Evolutionary conservation across 305 asterid genomes (phyloP).

Genomic region (Fraxinus baroniana): DNA sequence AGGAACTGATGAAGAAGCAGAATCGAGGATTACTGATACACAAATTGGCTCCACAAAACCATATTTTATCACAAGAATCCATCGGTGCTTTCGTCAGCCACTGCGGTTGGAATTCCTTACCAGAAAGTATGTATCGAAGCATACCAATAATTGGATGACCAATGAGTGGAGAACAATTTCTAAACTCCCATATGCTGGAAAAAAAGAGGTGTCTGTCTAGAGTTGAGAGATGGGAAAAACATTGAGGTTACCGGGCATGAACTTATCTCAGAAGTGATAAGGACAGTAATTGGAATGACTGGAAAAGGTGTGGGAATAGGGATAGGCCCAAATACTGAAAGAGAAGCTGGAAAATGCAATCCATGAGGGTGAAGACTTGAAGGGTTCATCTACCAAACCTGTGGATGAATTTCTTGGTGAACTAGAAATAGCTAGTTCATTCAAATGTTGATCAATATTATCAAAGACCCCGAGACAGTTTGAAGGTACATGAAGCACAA

Average conservation of each 20-base stretch:
- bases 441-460: background rate
- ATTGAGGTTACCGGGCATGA: background rate
- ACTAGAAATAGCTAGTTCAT: background rate
- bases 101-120: background rate
- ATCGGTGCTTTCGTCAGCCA: slow-evolving; percentile 3
- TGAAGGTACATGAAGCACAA: background rate
- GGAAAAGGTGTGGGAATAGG: background rate
- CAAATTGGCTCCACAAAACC: slow-evolving; percentile 4
- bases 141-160: background rate
- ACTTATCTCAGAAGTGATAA: background rate
- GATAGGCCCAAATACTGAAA: background rate
- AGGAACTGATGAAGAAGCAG: background rate
- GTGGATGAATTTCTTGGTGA: background rate
- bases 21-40: background rate
- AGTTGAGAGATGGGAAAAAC: background rate
- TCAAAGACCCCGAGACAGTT: background rate
- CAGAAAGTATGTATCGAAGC: background rate
- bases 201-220: background rate
- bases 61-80: background rate
- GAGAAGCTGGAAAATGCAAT: background rate
- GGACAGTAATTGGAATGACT: background rate
- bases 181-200: background rate
- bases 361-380: background rate
- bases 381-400: background rate
- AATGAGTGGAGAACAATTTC: background rate